These are phyloP conservation scores for Neurospora africana DNA, from an alignment of 495 filamentous ascomycete genomes.

Conservation along the genomic window DNA sequence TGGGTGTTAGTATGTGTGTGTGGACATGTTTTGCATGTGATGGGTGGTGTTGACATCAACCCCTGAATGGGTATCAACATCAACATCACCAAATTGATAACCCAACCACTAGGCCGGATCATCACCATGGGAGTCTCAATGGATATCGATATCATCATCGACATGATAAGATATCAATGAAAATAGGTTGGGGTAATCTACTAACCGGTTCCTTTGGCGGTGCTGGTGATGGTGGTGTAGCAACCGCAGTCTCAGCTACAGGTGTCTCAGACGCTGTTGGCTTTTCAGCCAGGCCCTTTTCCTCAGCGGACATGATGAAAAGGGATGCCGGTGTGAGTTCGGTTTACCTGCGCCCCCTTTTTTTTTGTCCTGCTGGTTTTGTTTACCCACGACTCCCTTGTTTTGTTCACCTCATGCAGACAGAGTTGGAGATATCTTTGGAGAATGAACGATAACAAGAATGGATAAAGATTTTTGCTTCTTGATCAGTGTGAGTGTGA, in stretches of 20 bases:
- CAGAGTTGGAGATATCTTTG: not conserved
- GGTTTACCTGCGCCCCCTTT: not conserved
- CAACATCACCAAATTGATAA: not conserved
- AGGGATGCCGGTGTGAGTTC: not conserved
- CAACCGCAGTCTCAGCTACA: not conserved
- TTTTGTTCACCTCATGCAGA: not conserved
- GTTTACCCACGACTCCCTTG: not conserved
- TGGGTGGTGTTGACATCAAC: not conserved
- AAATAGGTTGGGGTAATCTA: not conserved
- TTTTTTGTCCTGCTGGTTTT: not conserved
- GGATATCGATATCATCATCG: not conserved
- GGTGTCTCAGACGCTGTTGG: not conserved
- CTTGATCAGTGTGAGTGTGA: not conserved
- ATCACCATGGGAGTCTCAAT: not conserved
- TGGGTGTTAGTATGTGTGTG: not conserved
- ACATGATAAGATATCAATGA: not conserved
- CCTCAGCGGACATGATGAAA: not conserved
- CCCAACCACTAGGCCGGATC: not conserved
- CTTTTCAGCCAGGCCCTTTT: not conserved
- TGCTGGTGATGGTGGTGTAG: not conserved
- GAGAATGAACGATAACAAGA: not conserved
- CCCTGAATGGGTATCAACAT: not conserved
- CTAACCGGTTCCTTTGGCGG: not conserved
- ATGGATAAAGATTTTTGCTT: not conserved
- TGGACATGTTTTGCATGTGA: not conserved